Conservation (phyloP, 768 basidiomycete genomes). For the Mrakia blollopis region DNA sequence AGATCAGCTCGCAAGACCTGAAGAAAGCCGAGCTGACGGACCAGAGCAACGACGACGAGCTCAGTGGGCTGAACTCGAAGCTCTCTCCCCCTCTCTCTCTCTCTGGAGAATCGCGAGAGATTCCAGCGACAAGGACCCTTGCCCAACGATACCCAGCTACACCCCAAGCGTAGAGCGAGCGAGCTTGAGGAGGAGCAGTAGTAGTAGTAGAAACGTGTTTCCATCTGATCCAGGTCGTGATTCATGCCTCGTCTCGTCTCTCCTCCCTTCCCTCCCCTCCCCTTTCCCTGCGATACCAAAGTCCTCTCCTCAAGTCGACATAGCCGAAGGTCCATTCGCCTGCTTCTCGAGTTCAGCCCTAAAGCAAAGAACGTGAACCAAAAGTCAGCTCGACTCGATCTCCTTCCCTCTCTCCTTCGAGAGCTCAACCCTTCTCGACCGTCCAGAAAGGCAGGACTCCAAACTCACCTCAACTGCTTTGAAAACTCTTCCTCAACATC, state of each 20-base stretch:
- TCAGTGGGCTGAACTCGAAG: too few species aligned
- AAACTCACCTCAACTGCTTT: constrained; percentile 78
- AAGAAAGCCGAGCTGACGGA: too few species aligned
- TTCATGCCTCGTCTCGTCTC: neutral
- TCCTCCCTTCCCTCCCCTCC: neutral
- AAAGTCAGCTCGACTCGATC: neutral
- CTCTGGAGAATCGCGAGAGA: too few species aligned
- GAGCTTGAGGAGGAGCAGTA: too few species aligned
- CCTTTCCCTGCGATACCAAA: too few species aligned
- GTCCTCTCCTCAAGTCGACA: constrained; percentile 22
- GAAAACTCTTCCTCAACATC: constrained; percentile 98
- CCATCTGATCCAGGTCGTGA: constrained; percentile 4
- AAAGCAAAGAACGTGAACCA: neutral
- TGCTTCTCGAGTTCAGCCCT: constrained; percentile 33
- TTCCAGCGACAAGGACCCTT: too few species aligned
- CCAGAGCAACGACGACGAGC: too few species aligned
- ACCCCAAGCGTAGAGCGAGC: too few species aligned
- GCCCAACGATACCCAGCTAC: too few species aligned
- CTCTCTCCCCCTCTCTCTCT: too few species aligned
- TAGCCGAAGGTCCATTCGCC: constrained; percentile 28
- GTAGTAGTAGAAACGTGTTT: neutral
- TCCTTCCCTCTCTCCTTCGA: neutral
- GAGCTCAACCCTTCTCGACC: neutral
- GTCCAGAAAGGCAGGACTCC: neutral
- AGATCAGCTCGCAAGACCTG: too few species aligned